Evolutionary conservation across 495 filamentous ascomycete genomes (phyloP), one percentile per base, ranked within the genome.

Genomic region (Durotheca rogersii): DNA sequence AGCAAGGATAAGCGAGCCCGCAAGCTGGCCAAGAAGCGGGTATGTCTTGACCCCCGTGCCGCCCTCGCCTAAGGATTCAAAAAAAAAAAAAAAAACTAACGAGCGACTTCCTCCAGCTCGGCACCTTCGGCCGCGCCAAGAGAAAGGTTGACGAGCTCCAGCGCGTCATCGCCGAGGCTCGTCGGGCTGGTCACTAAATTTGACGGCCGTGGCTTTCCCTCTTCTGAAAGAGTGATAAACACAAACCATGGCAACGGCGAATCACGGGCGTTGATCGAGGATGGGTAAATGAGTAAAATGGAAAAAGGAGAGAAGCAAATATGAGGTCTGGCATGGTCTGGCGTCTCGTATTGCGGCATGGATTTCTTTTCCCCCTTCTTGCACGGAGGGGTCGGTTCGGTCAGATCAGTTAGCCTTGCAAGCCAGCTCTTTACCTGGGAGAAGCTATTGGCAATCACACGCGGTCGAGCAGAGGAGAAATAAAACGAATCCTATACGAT

Each of bases 1-100:
- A 84, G 85, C 80, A 95, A 95, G 79, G 93, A 98, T 76, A 98
- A 98, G 87, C 89, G 93, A 76, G 93, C 93, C 55, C 81, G 93
- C 58, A 97, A 97, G 84, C 86, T 96, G 67, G 93, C 93, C 60
- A 98, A 98, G 92, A 96, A 95, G 86, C 82, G 93, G 76, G 88
- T 89, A 81, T 55, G 79, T 82, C 38, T 51, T 45, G 27, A 30
- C 16, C n/a, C 4, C 25, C 7, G 45, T 11, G 35, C 16, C 11
- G 31, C 17, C 40, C 33, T 16, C 9, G 31, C 4, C 18, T 11
- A 29, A 17, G 20, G 34, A 55, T 48, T 29, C n/a, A n/a, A n/a
- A n/a, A n/a, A n/a, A n/a, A n/a, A n/a, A n/a, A n/a, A n/a, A n/a
- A n/a, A 36, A 27, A 39, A 58, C 41, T 48, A 38, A 61, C 45